Conservation (phyloP, 495 filamentous ascomycete species). For the Tetracladium setigerum region DNA sequence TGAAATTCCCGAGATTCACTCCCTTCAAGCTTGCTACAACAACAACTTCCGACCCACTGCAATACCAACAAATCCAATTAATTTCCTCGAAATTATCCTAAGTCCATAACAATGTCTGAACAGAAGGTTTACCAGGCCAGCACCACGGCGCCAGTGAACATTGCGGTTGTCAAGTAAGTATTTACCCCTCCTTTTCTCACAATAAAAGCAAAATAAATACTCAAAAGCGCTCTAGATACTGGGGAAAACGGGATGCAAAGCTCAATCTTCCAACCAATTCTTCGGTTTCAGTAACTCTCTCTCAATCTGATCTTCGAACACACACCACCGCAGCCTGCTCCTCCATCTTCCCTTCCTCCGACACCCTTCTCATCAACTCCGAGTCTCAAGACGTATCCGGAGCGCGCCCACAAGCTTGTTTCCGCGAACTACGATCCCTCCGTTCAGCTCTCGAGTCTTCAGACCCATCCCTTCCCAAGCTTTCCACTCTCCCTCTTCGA, state of each 20-base stretch:
- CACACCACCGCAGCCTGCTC: constrained; percentile 95
- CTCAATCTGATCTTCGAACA: constrained; percentile 86
- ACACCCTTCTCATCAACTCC: constrained; percentile 81
- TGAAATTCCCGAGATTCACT: too few species aligned
- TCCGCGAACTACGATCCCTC: constrained; percentile 72
- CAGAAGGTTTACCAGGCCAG: constrained; percentile 72
- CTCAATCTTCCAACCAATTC: constrained; percentile 97
- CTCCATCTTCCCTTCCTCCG: constrained; percentile 51
- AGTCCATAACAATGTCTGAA: constrained; percentile 49
- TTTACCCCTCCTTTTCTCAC: constrained; percentile 13
- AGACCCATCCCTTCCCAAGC: constrained; percentile 64
- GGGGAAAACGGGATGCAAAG: constrained; percentile 89
- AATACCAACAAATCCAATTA: too few species aligned
- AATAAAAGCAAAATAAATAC: constrained; percentile 93
- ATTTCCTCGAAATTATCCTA: too few species aligned
- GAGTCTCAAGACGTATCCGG: constrained; percentile 74
- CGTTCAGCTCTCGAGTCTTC: constrained; percentile 65
- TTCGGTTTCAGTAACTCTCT: constrained; percentile 91
- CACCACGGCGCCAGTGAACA: constrained; percentile 97
- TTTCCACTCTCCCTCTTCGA: constrained; percentile 65
- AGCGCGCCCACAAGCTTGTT: constrained; percentile 83
- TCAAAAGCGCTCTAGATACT: constrained; percentile 68
- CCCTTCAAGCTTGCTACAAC: too few species aligned
- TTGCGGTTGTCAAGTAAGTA: constrained; percentile 96
- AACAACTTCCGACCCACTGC: too few species aligned